Base-by-base conservation (phyloP, 139 green algal genomes). In the Chlorokybus atmophyticus region DNA sequence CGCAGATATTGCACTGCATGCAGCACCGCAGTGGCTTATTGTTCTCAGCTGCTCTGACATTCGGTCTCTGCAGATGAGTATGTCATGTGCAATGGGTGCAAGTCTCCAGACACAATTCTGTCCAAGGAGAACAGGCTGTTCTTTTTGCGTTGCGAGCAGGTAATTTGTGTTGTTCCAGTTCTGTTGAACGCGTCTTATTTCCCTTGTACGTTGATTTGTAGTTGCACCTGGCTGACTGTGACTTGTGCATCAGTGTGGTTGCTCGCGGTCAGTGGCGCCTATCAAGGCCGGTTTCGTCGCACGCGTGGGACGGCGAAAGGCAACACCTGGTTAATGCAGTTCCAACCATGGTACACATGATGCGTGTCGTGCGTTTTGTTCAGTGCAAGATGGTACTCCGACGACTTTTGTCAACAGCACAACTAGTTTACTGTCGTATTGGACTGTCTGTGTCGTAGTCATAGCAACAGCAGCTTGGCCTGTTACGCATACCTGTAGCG, bases 241-340 rank as follows among this genome's bases (percentile, higher is more conserved):
- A n/a, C n/a, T n/a, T n/a, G n/a, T n/a, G n/a, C n/a, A n/a, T 14
- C 57, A 64, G 57, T 96, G 88, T 62, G 85, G 83, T 3, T 90
- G 85, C 2, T 85, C 75, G 1, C 70, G 85, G 10, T 90, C 87
- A 3, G 87, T 95, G 32, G 66, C 75, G 31, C 73, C 82, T 40
- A 95, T 97, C 75, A 95, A 96, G 80, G 73, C 76, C 8, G 89
- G 89, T 58, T 97, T 94, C 74, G 77, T 93, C 41, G 89, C 89
- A 0, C 74, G 84, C 35, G 78, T 87, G 14, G 67, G 67, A 6
- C 29, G 50, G 0, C 28, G 58, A 7, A 66, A 66, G 58, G n/a
- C n/a, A n/a, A n/a, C n/a, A n/a, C n/a, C n/a, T n/a, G n/a, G n/a
- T n/a, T n/a, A n/a, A n/a, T n/a, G n/a, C n/a, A n/a, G n/a, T n/a